Evolutionary conservation across 1,139 yeast species (phyloP), one percentile per base, ranked within the genome.

Genomic region (Kurtzmaniella natalensis): DNA sequence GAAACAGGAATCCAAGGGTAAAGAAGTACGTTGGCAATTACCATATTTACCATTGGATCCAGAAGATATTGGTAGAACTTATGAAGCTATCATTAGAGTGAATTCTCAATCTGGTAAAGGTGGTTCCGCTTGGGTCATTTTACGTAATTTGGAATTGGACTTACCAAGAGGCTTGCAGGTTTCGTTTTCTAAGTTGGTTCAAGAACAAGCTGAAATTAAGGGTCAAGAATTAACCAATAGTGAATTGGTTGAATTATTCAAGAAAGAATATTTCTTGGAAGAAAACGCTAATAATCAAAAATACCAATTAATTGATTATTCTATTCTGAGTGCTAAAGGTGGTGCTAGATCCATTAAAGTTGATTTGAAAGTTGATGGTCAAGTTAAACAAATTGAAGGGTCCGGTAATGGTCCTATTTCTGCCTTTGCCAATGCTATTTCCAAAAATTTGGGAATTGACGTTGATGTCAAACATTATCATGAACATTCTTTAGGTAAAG

Each of bases 91-190:
- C 44, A 92, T 92, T 54, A 79, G 98, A 61, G 97, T 92, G 61
- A 92, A 92, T 69, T 88, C 96, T 8, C 97, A 92, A 69, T 83
- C 95, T 18, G 98, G 98, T 54, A 92, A 92, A 66, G 97, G 97
- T 55, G 97, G 97, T 56, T 95, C 97, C 19, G 95, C 97, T 20
- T 92, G 97, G 96, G 84, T 92, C 45, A 83, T 92, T 52, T 74
- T 88, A 51, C 78, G 94, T 54, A 76, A 84, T 43, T 71, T 92
- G 55, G 96, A 89, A 45, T 74, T 92, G 42, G 97, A 92, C 53
- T 73, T 92, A 48, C 98, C 98, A 42, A 80, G 97, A 60, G 82
- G 81, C 36, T 69, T 92, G 56, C 98, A 92, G 65, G 84, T 89
- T 32, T 87, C 85, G 39, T 92, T 88, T 61, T 88, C 96, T 18